Percentiles rank a stretch among this genome's conserved stretches.
phyloP scores from a whole-genome alignment of 2,329 filamentous ascomycete genomes.

The Aspergillus thermomutatus region DNA sequence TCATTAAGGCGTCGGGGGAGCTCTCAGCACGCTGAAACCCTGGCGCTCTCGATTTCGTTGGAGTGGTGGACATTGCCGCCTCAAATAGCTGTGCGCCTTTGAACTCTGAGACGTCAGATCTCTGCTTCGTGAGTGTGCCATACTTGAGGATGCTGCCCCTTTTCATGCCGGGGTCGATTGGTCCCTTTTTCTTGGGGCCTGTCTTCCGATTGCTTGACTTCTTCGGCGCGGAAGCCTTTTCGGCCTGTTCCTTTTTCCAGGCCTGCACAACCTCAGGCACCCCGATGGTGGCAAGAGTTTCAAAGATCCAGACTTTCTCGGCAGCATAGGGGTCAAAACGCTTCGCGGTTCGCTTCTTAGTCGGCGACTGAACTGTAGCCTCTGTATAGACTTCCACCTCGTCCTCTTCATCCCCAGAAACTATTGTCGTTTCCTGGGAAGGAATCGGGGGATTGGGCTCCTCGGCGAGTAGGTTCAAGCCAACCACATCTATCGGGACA shows the following conservation, averaged over 20 bases:
- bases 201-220: conserved; percentile 25
- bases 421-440: conserved; percentile 26
- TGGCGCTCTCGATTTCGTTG: conserved; percentile 14
- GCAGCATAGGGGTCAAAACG: conserved; percentile 62
- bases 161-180: conserved; percentile 41
- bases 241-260: conserved; percentile 53
- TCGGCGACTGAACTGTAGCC: conserved; percentile 17
- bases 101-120: conserved; percentile 24
- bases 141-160: conserved; percentile 41
- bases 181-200: conserved; percentile 33
- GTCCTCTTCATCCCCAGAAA: conserved; percentile 30
- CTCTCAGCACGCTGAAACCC: conserved; percentile 5
- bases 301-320: conserved; percentile 67
- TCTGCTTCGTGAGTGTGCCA: conserved; percentile 37
- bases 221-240: conserved; percentile 29
- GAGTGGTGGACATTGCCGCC: conserved; percentile 19
- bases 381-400: conserved; percentile 27
- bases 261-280: conserved; percentile 62
- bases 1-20: conserved; percentile 5
- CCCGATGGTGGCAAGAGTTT: conserved; percentile 61
- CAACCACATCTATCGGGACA: conserved; percentile 71
- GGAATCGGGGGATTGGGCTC: conserved; percentile 57
- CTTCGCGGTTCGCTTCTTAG: conserved; percentile 29
- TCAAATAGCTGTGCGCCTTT: conserved; percentile 30
- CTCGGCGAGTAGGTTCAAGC: conserved; percentile 71